These are phyloP conservation scores for Saposhnikovia divaricata DNA, from an alignment of 129 eudicot genomes.

Conservation along the genomic window DNA sequence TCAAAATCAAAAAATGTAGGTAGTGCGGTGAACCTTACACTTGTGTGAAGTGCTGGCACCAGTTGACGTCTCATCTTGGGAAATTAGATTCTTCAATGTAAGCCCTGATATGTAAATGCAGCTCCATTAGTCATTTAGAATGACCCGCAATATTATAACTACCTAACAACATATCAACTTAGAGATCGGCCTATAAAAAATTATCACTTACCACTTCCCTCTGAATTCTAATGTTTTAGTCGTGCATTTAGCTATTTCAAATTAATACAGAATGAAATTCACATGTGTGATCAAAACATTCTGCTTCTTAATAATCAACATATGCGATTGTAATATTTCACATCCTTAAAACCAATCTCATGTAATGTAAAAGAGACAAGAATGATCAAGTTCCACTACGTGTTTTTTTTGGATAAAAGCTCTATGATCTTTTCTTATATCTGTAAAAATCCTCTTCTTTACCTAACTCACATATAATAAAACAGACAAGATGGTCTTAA, in stretches of 20 bases:
- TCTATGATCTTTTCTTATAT: neutral
- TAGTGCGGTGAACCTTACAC: conserved; percentile 29
- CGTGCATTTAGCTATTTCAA: neutral
- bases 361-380: neutral
- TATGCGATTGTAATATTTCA: neutral
- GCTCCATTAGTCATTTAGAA: neutral
- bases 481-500: neutral
- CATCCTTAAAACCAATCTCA: neutral
- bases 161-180: neutral
- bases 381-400: neutral
- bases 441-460: too few species aligned
- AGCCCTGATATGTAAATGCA: conserved; percentile 29
- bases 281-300: neutral
- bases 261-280: neutral
- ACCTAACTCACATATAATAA: neutral
- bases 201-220: neutral
- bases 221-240: neutral
- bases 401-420: neutral
- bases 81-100: conserved; percentile 67
- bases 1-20: neutral
- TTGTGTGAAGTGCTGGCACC: conserved; percentile 40
- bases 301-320: neutral
- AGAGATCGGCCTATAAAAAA: neutral
- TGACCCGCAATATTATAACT: neutral
- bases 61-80: conserved; percentile 48